A percentile compares a stretch with the other conserved stretches of the same genome.
phyloP scores from a whole-genome alignment of 2,329 filamentous ascomycete genomes.

The Fusarium tupiense region DNA sequence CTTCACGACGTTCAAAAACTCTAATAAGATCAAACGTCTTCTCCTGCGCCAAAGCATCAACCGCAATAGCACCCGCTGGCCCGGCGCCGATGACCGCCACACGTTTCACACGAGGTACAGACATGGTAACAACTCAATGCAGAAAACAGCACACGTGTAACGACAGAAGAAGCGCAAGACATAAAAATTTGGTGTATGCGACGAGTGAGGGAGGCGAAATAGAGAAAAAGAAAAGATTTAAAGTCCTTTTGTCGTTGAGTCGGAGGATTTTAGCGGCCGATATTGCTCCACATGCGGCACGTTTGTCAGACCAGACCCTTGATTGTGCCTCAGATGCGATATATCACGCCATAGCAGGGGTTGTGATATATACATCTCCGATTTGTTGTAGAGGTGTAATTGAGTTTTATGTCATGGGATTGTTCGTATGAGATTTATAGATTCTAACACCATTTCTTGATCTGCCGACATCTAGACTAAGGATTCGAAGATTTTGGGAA shows the following conservation, averaged over 20 bases:
- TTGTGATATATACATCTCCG: not conserved
- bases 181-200: no score
- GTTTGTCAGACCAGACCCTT: conserved; percentile 6
- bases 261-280: conserved; percentile 21
- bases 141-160: not conserved
- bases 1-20: conserved; percentile 70
- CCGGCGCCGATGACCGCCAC: conserved; percentile 71
- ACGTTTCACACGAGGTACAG: conserved; percentile 38
- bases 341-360: conserved; percentile 35
- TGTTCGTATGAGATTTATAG: not conserved
- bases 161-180: not conserved
- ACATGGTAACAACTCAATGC: conserved; percentile 7
- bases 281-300: conserved; percentile 22
- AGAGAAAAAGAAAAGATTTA: not conserved
- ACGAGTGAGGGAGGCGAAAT: not conserved
- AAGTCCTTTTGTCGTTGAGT: not conserved
- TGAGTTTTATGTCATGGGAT: not conserved
- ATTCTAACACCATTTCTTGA: not conserved
- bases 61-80: conserved; percentile 67
- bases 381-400: not conserved
- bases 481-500: not conserved
- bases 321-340: conserved; percentile 29
- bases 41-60: conserved; percentile 69
- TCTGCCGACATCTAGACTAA: not conserved
- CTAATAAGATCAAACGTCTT: conserved; percentile 66